phyloP scores from a whole-genome alignment of 306 rosid genomes.

The Rosa chinensis region DNA sequence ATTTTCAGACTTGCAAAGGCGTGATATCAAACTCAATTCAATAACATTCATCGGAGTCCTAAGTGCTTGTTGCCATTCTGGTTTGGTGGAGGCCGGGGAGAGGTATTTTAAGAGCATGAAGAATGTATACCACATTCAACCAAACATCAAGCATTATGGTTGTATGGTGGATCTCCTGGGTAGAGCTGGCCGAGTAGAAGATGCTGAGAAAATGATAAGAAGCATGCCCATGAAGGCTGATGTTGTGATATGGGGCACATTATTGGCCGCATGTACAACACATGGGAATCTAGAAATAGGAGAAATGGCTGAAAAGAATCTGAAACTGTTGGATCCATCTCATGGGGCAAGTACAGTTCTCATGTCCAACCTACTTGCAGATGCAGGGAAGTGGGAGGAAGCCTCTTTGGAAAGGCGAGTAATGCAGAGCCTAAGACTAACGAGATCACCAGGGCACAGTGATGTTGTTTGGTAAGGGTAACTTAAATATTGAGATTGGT shows the following conservation, averaged over 20 bases:
- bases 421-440: constrained; percentile 47
- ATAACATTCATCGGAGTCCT: constrained; percentile 85
- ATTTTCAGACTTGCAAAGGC: constrained; percentile 62
- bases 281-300: constrained; percentile 76
- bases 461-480: constrained; percentile 49
- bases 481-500: background rate
- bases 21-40: constrained; percentile 57
- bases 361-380: constrained; percentile 75
- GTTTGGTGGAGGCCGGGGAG: constrained; percentile 69
- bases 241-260: constrained; percentile 82
- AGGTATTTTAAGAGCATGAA: constrained; percentile 72
- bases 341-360: constrained; percentile 85
- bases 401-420: constrained; percentile 60
- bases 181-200: constrained; percentile 76
- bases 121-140: constrained; percentile 60
- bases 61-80: constrained; percentile 89
- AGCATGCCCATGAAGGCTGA: constrained; percentile 88
- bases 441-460: constrained; percentile 70
- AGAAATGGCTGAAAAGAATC: constrained; percentile 69
- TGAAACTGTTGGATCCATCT: constrained; percentile 62
- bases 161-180: constrained; percentile 93
- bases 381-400: constrained; percentile 84
- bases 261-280: constrained; percentile 83
- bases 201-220: constrained; percentile 64
- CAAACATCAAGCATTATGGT: constrained; percentile 87